Conservation (phyloP, 2,329 filamentous ascomycete genomes). For the Microsporum canis region DNA sequence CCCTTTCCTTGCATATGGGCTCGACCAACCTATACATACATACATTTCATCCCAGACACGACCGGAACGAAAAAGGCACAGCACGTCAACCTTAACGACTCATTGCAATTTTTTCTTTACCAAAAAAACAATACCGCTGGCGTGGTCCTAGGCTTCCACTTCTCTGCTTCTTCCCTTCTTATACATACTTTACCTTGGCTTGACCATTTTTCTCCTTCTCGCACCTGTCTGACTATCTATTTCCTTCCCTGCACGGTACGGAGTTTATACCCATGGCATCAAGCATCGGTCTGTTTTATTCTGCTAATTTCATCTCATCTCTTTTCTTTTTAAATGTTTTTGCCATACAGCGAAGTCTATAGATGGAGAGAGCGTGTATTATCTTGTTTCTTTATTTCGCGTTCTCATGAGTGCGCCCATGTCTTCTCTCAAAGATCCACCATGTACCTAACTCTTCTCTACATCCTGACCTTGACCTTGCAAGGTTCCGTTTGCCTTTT, state of each 20-base stretch:
- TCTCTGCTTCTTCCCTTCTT: constrained; percentile 8
- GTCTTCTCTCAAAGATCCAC: background rate
- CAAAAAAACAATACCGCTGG: background rate
- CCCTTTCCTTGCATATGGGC: background rate
- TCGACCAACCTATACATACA: background rate
- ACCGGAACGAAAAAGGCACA: background rate
- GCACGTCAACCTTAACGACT: background rate
- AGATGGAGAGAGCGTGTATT: constrained; percentile 1
- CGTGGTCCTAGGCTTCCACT: background rate
- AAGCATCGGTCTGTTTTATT: constrained; percentile 2
- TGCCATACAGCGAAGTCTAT: background rate
- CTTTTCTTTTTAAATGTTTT: background rate
- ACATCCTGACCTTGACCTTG: background rate
- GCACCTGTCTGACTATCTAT: background rate
- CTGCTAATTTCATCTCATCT: background rate
- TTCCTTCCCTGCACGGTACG: constrained; percentile 7
- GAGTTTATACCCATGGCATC: constrained; percentile 13
- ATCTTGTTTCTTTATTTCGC: background rate
- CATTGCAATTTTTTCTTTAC: background rate
- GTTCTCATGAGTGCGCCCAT: background rate
- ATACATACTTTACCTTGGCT: constrained; percentile 10
- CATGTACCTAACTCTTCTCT: constrained; percentile 1
- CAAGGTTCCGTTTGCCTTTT: background rate
- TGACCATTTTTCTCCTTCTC: constrained; percentile 10
- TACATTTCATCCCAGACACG: background rate